Base-by-base conservation (phyloP, 208 protist species). In the Phytomonas francai region DNA sequence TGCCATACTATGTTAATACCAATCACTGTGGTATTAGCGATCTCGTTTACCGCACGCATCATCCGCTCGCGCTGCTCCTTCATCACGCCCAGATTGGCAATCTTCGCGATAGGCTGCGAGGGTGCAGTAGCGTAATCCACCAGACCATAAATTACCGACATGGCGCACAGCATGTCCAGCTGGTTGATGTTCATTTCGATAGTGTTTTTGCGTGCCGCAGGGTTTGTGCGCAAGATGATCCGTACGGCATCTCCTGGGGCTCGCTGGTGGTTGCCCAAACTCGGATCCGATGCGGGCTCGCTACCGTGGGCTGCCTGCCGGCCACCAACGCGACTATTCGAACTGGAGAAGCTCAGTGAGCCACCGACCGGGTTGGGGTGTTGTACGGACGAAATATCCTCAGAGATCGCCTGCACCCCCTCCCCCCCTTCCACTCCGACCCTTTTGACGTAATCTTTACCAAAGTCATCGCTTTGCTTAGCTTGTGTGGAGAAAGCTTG, bases 41-140 rank as follows among this genome's bases (percentile, higher is more conserved):
- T 85, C 25, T 83, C 49, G 60, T 81, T 67, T 31, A 87, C 87
- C 36, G 79, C 76, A 0, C 70, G 71, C 29, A 81, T 80, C 61
- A 92, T 72, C 60, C 87, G 86, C 61, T 76, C 81, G 8, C 88
- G 81, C 67, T 87, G 82, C 78, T 92, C 87, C 25, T 77, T 76
- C 87, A 93, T 93, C 30, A 91, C 83, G 9, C 87, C 85, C n/a
- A 95, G 71, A 49, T 73, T 81, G 19, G 79, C 77, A 57, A 95
- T 91, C 76, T 92, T 85, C 32, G 79, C 74, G 45, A 92, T 76
- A 16, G 90, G 87, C 75, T 93, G 85, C 22, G 67, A 62, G 0
- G 85, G 85, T 2, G 67, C 76, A n/a, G 78, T 85, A 56, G 79
- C 82, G 74, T 92, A 95, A n/a, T 90, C 87, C 2, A 84, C 33